Percentiles rank a stretch among this genome's conserved stretches.
These are phyloP conservation scores for Eurotiales sp. DNA, from an alignment of 2,329 filamentous ascomycete species.

Conservation along the genomic window DNA sequence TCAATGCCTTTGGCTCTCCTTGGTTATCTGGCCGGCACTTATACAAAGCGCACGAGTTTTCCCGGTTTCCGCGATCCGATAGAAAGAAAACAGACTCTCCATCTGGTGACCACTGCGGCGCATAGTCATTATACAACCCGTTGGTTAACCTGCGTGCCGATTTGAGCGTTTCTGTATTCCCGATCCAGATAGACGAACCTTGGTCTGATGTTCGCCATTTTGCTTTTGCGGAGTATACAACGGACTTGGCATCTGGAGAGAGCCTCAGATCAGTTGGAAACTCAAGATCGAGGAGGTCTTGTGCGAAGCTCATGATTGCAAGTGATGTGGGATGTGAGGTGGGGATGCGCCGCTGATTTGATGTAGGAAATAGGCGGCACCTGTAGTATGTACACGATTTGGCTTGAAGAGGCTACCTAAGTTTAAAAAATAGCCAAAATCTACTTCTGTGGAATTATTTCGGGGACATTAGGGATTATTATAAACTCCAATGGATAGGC, in stretches of 20 bases:
- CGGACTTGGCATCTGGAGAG: conserved; percentile 2
- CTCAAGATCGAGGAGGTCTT: conserved; percentile 8
- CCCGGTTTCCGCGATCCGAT: conserved; percentile 6
- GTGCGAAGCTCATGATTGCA: conserved; percentile 2
- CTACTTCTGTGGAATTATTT: too few relatives aligned
- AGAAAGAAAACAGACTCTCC: background rate
- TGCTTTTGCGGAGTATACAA: conserved; percentile 12
- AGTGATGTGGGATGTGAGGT: too few relatives aligned
- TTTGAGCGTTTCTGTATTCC: background rate
- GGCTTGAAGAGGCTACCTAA: too few relatives aligned
- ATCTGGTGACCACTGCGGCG: conserved; percentile 4
- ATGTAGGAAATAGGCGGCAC: too few relatives aligned
- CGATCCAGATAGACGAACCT: conserved; percentile 9
- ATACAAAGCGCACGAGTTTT: conserved; percentile 5
- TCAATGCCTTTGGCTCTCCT: background rate
- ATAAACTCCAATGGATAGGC: too few relatives aligned
- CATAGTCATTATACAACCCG: background rate
- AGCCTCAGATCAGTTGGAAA: background rate
- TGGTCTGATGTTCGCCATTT: background rate
- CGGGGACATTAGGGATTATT: too few relatives aligned
- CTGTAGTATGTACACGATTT: too few relatives aligned
- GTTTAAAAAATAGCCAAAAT: too few relatives aligned
- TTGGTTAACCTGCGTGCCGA: conserved; percentile 2
- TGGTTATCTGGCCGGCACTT: background rate
- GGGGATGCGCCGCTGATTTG: too few relatives aligned